phyloP scores from a whole-genome alignment of 345 rosid species.

The Hypericum androsaemum region DNA sequence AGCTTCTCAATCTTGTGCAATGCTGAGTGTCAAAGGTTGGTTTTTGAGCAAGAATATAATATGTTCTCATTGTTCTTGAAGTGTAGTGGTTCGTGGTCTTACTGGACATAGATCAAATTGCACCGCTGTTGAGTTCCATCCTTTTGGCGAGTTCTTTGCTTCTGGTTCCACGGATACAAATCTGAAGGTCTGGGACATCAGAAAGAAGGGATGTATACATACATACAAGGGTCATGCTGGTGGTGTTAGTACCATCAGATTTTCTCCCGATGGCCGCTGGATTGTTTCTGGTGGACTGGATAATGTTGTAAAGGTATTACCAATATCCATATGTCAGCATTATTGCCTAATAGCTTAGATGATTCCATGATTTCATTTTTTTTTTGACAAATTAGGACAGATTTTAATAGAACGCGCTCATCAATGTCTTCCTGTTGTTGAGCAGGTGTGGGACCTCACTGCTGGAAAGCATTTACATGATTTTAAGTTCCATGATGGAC shows the following conservation, averaged over 20 bases:
- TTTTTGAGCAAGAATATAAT: slow-evolving; percentile 25
- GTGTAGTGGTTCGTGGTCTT: slow-evolving; percentile 98
- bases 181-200: slow-evolving; percentile 86
- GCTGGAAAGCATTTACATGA: slow-evolving; percentile 98
- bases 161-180: slow-evolving; percentile 81
- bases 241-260: slow-evolving; percentile 67
- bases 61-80: slow-evolving; percentile 56
- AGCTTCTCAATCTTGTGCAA: background rate
- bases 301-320: slow-evolving; percentile 73
- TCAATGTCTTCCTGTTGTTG: slow-evolving; percentile 1
- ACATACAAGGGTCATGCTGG: slow-evolving; percentile 86
- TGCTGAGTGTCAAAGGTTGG: background rate
- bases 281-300: slow-evolving; percentile 96
- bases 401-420: background rate
- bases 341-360: background rate
- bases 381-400: background rate
- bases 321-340: slow-evolving; percentile 6
- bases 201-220: slow-evolving; percentile 92
- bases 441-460: slow-evolving; percentile 86
- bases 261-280: slow-evolving; percentile 99
- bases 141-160: slow-evolving; percentile 95
- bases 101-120: slow-evolving; percentile 91
- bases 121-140: slow-evolving; percentile 91
- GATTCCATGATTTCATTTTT: background rate
- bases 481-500: slow-evolving; percentile 87